Conservation (phyloP, 371 early-diverging fungal genomes). For the Caulochytrium protostelioides region DNA sequence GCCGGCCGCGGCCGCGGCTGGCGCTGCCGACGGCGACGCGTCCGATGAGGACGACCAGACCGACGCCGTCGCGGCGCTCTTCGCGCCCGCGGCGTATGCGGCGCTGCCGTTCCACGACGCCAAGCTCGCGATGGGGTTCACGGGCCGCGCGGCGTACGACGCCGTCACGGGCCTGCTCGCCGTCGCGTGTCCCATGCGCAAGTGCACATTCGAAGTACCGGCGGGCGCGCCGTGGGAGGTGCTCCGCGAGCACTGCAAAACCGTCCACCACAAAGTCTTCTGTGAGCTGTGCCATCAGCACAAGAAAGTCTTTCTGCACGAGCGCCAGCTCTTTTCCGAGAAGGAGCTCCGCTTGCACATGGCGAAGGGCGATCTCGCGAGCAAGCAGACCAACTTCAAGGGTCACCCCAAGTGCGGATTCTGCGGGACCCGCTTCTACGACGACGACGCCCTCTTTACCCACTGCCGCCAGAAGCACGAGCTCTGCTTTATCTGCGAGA, state of each 20-base stretch:
- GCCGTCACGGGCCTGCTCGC: constrained; percentile 45
- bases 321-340: constrained; percentile 56
- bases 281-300: constrained; percentile 68
- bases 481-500: constrained; percentile 69
- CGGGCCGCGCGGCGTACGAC: constrained; percentile 43
- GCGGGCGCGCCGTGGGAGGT: constrained; percentile 64
- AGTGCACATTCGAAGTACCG: constrained; percentile 39
- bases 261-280: constrained; percentile 43
- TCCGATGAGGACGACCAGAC: constrained; percentile 51
- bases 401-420: constrained; percentile 87
- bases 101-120: constrained; percentile 2
- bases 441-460: constrained; percentile 67
- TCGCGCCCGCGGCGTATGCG: constrained; percentile 9
- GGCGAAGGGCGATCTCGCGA: constrained; percentile 36
- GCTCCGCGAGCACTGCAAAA: constrained; percentile 54
- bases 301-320: constrained; percentile 78
- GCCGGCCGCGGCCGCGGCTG: constrained; percentile 60
- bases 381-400: constrained; percentile 50
- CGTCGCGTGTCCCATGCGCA: constrained; percentile 63
- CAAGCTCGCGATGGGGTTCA: constrained; percentile 47
- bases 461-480: constrained; percentile 89
- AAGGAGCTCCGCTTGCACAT: constrained; percentile 46
- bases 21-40: constrained; percentile 15
- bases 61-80: constrained; percentile 31
- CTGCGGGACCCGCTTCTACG: constrained; percentile 59